Base-by-base conservation (phyloP, 768 basidiomycete species). In the Serendipita sp. region DNA sequence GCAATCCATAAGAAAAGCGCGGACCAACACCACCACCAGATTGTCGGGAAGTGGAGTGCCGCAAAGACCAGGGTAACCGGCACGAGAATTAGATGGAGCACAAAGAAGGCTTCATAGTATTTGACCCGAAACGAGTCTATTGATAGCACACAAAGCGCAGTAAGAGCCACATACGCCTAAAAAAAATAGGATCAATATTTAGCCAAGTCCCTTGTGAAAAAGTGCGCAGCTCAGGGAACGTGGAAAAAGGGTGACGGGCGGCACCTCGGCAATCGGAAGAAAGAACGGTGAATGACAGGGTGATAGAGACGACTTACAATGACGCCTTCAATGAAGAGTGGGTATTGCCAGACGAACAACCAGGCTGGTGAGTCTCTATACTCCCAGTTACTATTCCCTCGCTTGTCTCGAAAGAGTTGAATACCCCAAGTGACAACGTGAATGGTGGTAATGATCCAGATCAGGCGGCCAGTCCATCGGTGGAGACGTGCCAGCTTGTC, bases 401-500 rank as follows among this genome's bases (percentile, higher is more conserved):
- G 75, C 66, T 72, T 74, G 66, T 89, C 86, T 13, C 71, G 74
- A 45, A 73, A 71, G 47, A 90, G 75, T 70, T 89, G 85, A 3
- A 85, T 78, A 65, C 81, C 83, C 89, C 88, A 91, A 0, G 85
- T 73, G 2, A 73, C 76, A 36, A 85, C 82, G 71, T 91, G 88
- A 2, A 82, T 68, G 2, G 79, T 72, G 4, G 81, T 79, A 63
- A 86, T 71, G 54, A 83, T 71, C 83, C 85, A 91, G 23, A 89
- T 78, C 47, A 89, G 73, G 63, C 87, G 77, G 1, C 85, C 89
- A 3, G 80, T 75, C 83, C 87, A 87, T 32, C 81, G 80, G 72
- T 90, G 89, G 4, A 89, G 74, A 73, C 82, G 78, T 3, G 82
- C 79, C 8, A 89, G 80, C 71, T 88, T 88, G 76, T 91, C 88